A percentile compares a stretch with the other conserved stretches of the same genome.
Conservation (phyloP, 2,329 filamentous ascomycete genomes). For the Chaetomium sp. region DNA sequence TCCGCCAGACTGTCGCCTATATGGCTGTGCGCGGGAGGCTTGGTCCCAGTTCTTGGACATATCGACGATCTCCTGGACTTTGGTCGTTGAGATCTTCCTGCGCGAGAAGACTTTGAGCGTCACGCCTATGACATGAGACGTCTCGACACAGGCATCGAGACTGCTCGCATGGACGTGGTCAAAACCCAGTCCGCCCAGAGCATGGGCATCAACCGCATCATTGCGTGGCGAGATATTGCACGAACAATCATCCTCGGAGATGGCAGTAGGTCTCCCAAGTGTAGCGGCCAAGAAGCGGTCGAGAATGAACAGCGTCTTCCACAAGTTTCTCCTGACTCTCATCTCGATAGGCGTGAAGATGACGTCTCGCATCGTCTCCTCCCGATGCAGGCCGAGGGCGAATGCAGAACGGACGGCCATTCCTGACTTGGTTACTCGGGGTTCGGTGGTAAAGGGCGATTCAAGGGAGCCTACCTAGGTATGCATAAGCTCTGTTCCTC, state of each 20-base stretch:
- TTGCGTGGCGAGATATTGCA: constrained; percentile 38
- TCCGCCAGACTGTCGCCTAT: constrained; percentile 52
- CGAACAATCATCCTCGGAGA: constrained; percentile 64
- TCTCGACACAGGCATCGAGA: constrained; percentile 59
- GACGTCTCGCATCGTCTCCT: constrained; percentile 53
- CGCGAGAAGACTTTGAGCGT: constrained; percentile 64
- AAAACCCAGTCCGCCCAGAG: constrained; percentile 20
- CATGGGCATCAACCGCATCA: constrained; percentile 43
- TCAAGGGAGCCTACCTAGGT: constrained; percentile 52
- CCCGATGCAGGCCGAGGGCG: constrained; percentile 63
- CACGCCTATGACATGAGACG: constrained; percentile 58
- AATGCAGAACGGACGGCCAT: constrained; percentile 66
- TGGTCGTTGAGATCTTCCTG: constrained; percentile 58
- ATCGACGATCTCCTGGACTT: constrained; percentile 60
- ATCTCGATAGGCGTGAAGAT: constrained; percentile 54
- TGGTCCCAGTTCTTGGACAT: constrained; percentile 56
- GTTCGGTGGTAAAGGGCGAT: constrained; percentile 16
- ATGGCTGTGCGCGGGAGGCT: constrained; percentile 50
- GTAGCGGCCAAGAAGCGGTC: constrained; percentile 65
- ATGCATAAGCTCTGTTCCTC: constrained; percentile 64
- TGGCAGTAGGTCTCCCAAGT: constrained; percentile 63
- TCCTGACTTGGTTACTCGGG: constrained; percentile 43
- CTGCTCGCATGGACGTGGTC: constrained; percentile 39
- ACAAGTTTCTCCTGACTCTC: constrained; percentile 57
- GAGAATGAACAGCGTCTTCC: constrained; percentile 65